Evolutionary conservation across 1,139 yeast species (phyloP).

Genomic region (Candida neerlandica): DNA sequence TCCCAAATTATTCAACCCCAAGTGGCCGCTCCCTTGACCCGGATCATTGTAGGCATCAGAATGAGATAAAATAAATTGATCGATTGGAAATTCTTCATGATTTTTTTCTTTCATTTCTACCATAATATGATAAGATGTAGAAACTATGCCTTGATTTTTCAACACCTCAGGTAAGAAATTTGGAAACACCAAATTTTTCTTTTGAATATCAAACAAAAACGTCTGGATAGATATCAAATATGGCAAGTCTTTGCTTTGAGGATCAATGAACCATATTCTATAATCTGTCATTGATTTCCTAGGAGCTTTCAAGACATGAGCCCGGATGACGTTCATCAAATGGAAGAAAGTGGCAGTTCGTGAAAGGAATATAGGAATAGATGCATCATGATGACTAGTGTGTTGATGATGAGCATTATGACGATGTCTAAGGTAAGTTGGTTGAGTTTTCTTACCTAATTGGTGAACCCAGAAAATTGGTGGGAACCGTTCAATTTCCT

Average conservation of each 20-base stretch:
- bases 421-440: conserved; percentile 16
- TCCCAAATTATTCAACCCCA: conserved; percentile 82
- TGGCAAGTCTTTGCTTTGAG: conserved; percentile 27
- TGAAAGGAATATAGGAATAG: conserved; percentile 28
- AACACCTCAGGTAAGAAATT: conserved; percentile 27
- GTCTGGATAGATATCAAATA: conserved; percentile 25
- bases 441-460: conserved; percentile 30
- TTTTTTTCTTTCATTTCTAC: conserved; percentile 34
- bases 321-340: conserved; percentile 30
- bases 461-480: conserved; percentile 56
- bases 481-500: conserved; percentile 55
- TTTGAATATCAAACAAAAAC: conserved; percentile 34
- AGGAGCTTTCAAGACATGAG: conserved; percentile 22
- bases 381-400: conserved; percentile 15
- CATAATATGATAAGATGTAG: conserved; percentile 32
- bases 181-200: conserved; percentile 34
- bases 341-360: conserved; percentile 38
- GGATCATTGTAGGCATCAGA: conserved; percentile 5
- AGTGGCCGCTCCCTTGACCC: conserved; percentile 32
- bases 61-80: conserved; percentile 19
- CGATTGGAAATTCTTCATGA: conserved; percentile 28
- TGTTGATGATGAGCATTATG: conserved; percentile 14
- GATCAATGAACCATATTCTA: conserved; percentile 44
- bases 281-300: conserved; percentile 20
- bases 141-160: conserved; percentile 34